phyloP scores from a whole-genome alignment of 73 alveolate species.

The Paramecium sexaurelia region DNA sequence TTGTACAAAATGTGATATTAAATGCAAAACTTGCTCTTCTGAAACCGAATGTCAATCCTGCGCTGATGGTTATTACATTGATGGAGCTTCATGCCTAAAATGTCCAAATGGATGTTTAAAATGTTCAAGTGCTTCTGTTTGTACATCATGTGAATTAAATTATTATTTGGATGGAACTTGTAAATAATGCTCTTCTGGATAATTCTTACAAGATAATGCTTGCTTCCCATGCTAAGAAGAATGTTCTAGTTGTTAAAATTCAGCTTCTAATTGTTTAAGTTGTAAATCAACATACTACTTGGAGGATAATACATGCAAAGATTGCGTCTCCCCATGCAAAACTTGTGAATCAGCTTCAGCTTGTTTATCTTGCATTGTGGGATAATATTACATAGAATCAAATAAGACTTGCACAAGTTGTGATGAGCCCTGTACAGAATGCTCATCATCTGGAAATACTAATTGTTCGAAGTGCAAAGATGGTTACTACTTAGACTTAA shows the following conservation, averaged over 20 bases:
- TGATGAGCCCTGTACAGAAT: background rate
- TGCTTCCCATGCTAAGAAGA: background rate
- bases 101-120: background rate
- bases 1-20: background rate
- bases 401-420: background rate
- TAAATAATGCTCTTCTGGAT: background rate
- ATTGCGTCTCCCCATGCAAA: background rate
- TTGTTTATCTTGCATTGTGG: background rate
- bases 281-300: background rate
- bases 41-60: background rate
- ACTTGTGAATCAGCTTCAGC: background rate
- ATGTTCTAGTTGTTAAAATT: slow-evolving; percentile 51
- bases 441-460: background rate
- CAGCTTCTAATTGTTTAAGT: slow-evolving; percentile 54
- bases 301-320: background rate
- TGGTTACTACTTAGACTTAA: background rate
- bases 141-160: background rate
- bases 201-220: background rate
- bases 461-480: background rate
- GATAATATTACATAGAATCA: background rate
- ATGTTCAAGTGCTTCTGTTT: background rate
- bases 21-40: background rate
- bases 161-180: background rate
- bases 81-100: background rate
- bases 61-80: background rate